Base-by-base conservation (phyloP, 164 flowering plant genomes). In the Tetracentron sinense region DNA sequence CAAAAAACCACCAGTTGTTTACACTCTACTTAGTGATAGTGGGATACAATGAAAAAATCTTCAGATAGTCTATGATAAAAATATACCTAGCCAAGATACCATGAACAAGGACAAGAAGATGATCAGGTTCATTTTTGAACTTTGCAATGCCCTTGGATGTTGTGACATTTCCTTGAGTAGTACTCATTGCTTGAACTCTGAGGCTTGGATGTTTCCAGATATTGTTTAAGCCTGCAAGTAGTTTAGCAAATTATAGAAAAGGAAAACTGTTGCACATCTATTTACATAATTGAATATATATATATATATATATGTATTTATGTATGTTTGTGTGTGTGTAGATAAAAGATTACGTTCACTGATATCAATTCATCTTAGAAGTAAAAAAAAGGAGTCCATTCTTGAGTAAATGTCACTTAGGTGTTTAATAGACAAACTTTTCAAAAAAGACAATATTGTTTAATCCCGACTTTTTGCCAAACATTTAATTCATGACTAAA, bases 41-140 rank as follows among this genome's bases (percentile, higher is more conserved):
- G n/a, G n/a, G 6, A 29, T 20, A 14, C 16, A 22, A 60, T 19
- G 60, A 22, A 14, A 28, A 20, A 14, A 58, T 61, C 25, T 28
- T 42, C 28, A 38, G 54, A 21, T 22, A 47, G 14, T 55, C 33
- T 19, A 15, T 12, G 23, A 56, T 38, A 11, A 21, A 58, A 16
- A 53, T 29, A 61, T 83, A 89, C 98, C 98, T 91, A 17, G 93
- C 97, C 67, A 89, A 59, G 71, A 91, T 86, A 55, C 98, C 98
- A 75, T 94, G 98, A 66, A 90, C 97, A 72, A 94, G 95, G 63
- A 94, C 97, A 75, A 94, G 92, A 61, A 94, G 95, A 80, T 94
- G 98, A 77, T 90, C 98, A 17, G 97, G 97, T 51, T 78, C 84
- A 69, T 77, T 69, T 58, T 77, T 76, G 23, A 52, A 63, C 68